Percentiles rank a stretch among this genome's conserved stretches.
Evolutionary conservation across 2,329 filamentous ascomycete species (phyloP).

Genomic region (Reticulascus tulasneorum): DNA sequence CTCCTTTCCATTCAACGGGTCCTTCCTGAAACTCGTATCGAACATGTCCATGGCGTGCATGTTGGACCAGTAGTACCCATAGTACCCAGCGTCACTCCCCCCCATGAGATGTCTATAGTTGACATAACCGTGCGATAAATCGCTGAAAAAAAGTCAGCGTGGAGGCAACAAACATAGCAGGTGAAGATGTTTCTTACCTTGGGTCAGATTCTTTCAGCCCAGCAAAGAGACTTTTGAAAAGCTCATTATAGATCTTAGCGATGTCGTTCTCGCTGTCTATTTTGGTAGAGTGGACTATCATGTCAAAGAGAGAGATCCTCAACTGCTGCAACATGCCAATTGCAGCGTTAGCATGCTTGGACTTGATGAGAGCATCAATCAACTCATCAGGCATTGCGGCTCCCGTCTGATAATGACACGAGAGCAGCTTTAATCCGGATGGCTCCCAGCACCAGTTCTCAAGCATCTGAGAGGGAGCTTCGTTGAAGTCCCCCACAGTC

Average conservation of each 20-base stretch:
- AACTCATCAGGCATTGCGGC: slow-evolving; percentile 47
- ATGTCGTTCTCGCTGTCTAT: slow-evolving; percentile 39
- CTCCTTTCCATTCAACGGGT: slow-evolving; percentile 43
- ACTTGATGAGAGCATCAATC: slow-evolving; percentile 43
- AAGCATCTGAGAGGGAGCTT: slow-evolving; percentile 53
- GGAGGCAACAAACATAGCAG: slow-evolving; percentile 37
- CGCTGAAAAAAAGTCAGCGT: too few relatives aligned
- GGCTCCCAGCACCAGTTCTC: slow-evolving; percentile 58
- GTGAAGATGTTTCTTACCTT: too few relatives aligned
- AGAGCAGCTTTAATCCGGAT: slow-evolving; percentile 44
- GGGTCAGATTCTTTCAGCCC: slow-evolving; percentile 46
- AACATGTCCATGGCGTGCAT: slow-evolving; percentile 52
- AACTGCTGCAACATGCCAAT: slow-evolving; percentile 42
- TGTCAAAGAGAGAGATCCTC: slow-evolving; percentile 54
- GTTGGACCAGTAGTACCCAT: slow-evolving; percentile 37
- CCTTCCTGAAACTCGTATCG: slow-evolving; percentile 41
- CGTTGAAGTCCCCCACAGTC: slow-evolving; percentile 51
- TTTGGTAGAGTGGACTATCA: slow-evolving; percentile 44
- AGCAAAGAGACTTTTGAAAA: slow-evolving; percentile 48
- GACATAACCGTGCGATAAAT: slow-evolving; percentile 47
- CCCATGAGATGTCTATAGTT: slow-evolving; percentile 51
- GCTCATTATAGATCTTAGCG: slow-evolving; percentile 41
- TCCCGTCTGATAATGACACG: slow-evolving; percentile 47
- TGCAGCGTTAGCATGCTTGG: slow-evolving; percentile 45
- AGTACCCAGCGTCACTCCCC: slow-evolving; percentile 55